phyloP scores from a whole-genome alignment of 164 flowering plant species.

The Amborella trichopoda region DNA sequence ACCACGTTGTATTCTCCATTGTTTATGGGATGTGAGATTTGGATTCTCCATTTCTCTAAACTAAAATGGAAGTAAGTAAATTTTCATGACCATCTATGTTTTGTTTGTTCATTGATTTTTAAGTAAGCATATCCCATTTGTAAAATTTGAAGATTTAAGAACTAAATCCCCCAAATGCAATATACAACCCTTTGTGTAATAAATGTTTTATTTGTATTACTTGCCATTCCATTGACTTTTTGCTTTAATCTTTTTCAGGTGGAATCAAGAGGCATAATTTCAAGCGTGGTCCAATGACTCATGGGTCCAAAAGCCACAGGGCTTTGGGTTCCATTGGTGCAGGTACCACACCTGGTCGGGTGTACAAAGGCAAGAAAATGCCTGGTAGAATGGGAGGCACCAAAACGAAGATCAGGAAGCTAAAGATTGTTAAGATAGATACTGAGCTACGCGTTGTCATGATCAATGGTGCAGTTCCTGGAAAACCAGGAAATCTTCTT shows the following conservation, averaged over 20 bases:
- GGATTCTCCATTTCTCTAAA: too few species aligned
- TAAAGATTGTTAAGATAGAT: constrained; percentile 78
- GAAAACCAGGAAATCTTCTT: constrained; percentile 96
- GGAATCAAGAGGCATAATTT: constrained; percentile 92
- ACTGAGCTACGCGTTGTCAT: constrained; percentile 67
- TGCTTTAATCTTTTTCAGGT: constrained; percentile 25
- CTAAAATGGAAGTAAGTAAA: too few species aligned
- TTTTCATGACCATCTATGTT: too few species aligned
- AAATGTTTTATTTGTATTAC: too few species aligned
- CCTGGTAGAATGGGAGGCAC: constrained; percentile 98
- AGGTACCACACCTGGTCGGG: constrained; percentile 94
- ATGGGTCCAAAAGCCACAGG: constrained; percentile 97
- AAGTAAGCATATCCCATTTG: too few species aligned
- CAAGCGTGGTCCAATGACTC: constrained; percentile 80
- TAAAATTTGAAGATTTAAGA: too few species aligned
- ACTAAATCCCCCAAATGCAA: too few species aligned
- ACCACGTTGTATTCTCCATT: too few species aligned
- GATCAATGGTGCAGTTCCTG: constrained; percentile 93
- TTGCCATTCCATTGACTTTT: neutral
- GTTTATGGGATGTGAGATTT: too few species aligned
- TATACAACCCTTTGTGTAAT: too few species aligned
- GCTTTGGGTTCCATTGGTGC: constrained; percentile 91
- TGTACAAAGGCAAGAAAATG: constrained; percentile 95
- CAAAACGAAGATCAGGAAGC: constrained; percentile 74
- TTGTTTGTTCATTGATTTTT: too few species aligned